Conservation (phyloP, 2,329 filamentous ascomycete genomes). For the Aureobasidium sp. region DNA sequence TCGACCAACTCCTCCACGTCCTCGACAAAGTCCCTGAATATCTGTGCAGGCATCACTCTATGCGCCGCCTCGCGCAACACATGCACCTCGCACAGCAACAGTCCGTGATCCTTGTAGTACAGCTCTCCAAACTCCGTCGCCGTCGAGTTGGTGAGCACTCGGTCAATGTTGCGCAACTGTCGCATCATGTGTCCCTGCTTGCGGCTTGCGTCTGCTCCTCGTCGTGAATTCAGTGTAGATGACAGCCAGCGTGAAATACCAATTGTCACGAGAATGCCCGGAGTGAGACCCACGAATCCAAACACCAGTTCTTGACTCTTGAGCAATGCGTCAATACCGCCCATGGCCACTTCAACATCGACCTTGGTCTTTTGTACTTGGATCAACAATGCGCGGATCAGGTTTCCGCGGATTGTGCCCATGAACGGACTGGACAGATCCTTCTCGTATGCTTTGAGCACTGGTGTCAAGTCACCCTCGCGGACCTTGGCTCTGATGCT, state of each 20-base stretch:
- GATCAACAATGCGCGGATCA: slow-evolving; percentile 84
- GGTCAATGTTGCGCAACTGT: slow-evolving; percentile 80
- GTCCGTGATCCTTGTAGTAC: slow-evolving; percentile 85
- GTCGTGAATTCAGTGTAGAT: slow-evolving; percentile 61
- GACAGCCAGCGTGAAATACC: slow-evolving; percentile 66
- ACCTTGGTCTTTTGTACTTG: slow-evolving; percentile 99
- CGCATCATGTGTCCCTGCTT: slow-evolving; percentile 66
- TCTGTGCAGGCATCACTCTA: slow-evolving; percentile 62
- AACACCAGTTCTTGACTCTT: slow-evolving; percentile 97
- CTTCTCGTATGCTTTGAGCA: slow-evolving; percentile 84
- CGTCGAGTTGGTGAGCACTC: slow-evolving; percentile 45
- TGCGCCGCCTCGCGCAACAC: slow-evolving; percentile 64
- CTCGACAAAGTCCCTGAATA: slow-evolving; percentile 79
- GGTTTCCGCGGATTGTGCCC: slow-evolving; percentile 76
- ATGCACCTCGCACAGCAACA: slow-evolving; percentile 85
- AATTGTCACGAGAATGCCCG: slow-evolving; percentile 80
- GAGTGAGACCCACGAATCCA: slow-evolving; percentile 91
- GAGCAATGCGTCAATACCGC: slow-evolving; percentile 86
- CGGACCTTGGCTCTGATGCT: slow-evolving; percentile 72
- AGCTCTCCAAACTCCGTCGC: slow-evolving; percentile 67
- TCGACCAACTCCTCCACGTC: slow-evolving; percentile 83
- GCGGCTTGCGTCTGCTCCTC: slow-evolving; percentile 57
- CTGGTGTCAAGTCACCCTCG: slow-evolving; percentile 87
- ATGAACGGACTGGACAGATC: slow-evolving; percentile 76
- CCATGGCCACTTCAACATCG: slow-evolving; percentile 91